A percentile compares a stretch with the other conserved stretches of the same genome.
These are phyloP conservation scores for Paxillus involutus DNA, from an alignment of 768 basidiomycete genomes.

Conservation along the genomic window DNA sequence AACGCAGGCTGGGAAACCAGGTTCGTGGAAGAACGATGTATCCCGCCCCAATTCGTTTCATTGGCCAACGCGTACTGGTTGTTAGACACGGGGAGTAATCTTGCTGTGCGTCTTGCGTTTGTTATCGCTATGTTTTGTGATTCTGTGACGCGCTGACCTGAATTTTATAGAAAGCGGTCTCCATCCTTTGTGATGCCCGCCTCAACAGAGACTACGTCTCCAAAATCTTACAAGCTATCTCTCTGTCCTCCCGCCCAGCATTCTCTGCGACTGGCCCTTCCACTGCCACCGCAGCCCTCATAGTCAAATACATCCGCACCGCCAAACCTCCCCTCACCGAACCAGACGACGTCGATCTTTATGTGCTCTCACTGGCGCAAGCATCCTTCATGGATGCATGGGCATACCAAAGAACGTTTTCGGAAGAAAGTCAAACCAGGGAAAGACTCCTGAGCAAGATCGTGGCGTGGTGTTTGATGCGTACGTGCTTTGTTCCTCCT, in stretches of 20 bases:
- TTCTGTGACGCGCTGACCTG: not conserved
- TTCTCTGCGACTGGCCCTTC: conserved; percentile 21
- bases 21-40: conserved; percentile 54
- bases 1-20: conserved; percentile 26
- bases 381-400: conserved; percentile 69
- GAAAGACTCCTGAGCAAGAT: conserved; percentile 56
- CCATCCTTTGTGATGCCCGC: conserved; percentile 70
- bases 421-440: conserved; percentile 54
- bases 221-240: conserved; percentile 68
- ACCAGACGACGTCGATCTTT: conserved; percentile 70
- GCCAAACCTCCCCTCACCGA: conserved; percentile 71
- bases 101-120: conserved; percentile 49
- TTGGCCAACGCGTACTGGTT: conserved; percentile 87
- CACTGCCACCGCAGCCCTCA: conserved; percentile 35
- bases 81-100: conserved; percentile 67
- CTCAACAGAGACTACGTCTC: conserved; percentile 76
- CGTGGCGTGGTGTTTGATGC: conserved; percentile 65
- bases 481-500: conserved; percentile 42
- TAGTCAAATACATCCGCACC: conserved; percentile 74
- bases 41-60: conserved; percentile 73
- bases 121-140: not conserved
- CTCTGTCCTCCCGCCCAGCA: conserved; percentile 40
- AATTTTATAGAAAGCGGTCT: conserved; percentile 57
- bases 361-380: conserved; percentile 65
- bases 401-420: conserved; percentile 72